Base-by-base conservation (phyloP, 495 filamentous ascomycete genomes). In the Platismatia glauca region DNA sequence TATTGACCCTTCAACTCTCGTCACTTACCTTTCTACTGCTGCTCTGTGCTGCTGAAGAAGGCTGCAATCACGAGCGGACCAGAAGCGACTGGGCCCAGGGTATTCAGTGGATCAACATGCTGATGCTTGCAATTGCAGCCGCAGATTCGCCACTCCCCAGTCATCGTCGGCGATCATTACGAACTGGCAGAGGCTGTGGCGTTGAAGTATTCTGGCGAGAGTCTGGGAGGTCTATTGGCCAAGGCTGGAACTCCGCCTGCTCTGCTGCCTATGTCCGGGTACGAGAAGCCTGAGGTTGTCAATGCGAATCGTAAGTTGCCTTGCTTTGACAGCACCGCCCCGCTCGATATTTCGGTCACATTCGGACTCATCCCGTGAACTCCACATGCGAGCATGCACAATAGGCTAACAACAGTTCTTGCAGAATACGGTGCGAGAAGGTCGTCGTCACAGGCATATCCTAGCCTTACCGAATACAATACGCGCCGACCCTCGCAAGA, bases 151-250 rank as follows among this genome's bases (percentile, higher is more conserved):
- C 77, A 79, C 73, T 80, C 78, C 59, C 80, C 80, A 38, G 68
- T 82, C 59, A 81, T 82, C 64, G 64, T 82, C 64, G 79, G 78
- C 72, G 80, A 82, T 67, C 75, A 76, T 38, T 78, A 79, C 68
- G 79, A 79, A 65, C 73, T 80, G 67, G 79, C 77, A 60, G 79
- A 81, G 67, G 72, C 76, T 69, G 78, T 77, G 74, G 76, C 76
- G 63, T 76, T 76, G 61, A 72, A 71, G 58, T 76, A 79, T 67
- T 70, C 72, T 71, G 75, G 74, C 71, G 73, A 75, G 52, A 72
- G 75, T 68, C 75, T 75, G 75, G 78, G 76, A 73, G 77, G 75
- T 75, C 76, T 78, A 62, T 71, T 77, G 73, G 78, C 77, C 76
- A 79, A 79, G 77, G 76, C 79, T 74, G 79, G 77, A 34, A 13